Conservation (phyloP, 148 eudicot genomes). For the Nepenthes mirabilis region DNA sequence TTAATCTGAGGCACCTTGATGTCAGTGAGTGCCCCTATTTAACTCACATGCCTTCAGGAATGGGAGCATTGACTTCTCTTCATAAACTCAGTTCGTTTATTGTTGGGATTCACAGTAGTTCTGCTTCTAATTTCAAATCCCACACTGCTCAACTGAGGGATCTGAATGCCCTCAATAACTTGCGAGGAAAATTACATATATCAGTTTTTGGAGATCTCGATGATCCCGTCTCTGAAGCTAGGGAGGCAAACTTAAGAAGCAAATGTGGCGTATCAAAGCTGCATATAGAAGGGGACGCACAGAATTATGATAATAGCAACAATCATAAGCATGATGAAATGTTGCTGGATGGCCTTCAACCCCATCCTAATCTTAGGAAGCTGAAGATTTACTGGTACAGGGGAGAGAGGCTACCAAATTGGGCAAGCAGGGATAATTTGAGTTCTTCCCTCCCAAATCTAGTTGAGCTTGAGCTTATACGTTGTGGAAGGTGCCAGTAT, state of each 20-base stretch:
- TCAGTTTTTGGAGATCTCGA: not conserved
- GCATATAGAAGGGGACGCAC: not conserved
- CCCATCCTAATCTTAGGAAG: not conserved
- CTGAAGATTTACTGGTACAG: not conserved
- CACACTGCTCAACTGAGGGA: not conserved
- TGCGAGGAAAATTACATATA: not conserved
- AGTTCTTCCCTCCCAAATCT: not conserved
- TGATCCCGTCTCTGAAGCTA: not conserved
- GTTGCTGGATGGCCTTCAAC: not conserved
- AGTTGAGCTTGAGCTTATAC: not conserved
- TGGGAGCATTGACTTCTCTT: constrained; percentile 7
- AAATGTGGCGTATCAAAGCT: not conserved
- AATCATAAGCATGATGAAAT: not conserved
- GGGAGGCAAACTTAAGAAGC: not conserved
- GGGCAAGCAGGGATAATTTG: not conserved
- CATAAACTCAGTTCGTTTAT: not conserved
- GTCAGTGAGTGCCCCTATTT: constrained; percentile 2
- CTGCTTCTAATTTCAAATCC: not conserved
- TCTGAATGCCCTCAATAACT: not conserved
- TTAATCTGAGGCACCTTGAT: constrained; percentile 14
- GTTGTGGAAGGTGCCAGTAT: not conserved
- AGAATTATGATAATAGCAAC: not conserved
- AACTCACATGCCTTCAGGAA: constrained; percentile 5
- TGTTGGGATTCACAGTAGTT: not conserved
- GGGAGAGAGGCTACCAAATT: not conserved